Evolutionary conservation across 495 filamentous ascomycete species (phyloP).

Genomic region (Podospora pseudoanserina): DNA sequence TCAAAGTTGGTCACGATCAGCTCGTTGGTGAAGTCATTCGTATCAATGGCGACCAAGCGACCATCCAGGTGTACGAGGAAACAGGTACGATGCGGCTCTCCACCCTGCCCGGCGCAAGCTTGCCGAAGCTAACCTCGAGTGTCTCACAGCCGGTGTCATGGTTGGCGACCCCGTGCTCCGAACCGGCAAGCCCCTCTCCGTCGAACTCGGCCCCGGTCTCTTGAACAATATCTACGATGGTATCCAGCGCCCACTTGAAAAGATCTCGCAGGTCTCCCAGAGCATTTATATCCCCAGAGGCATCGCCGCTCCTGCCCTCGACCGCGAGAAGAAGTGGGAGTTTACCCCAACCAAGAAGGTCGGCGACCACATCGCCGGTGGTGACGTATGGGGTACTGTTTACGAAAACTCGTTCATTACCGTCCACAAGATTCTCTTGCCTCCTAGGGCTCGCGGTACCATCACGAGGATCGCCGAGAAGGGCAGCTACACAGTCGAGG

Average conservation of each 20-base stretch:
- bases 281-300: constrained; percentile 98
- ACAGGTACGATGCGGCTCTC: constrained; percentile 61
- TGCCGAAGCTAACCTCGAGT: constrained; percentile 11
- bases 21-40: constrained; percentile 97
- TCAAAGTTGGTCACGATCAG: constrained; percentile 81
- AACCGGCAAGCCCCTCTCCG: constrained; percentile 91
- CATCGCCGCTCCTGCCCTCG: constrained; percentile 81
- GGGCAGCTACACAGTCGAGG: constrained; percentile 89
- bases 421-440: constrained; percentile 94
- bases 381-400: constrained; percentile 89
- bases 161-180: constrained; percentile 90
- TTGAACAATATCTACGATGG: constrained; percentile 99
- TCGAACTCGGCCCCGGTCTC: constrained; percentile 93
- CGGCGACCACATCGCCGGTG: constrained; percentile 93
- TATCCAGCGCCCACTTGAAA: constrained; percentile 89
- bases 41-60: constrained; percentile 90
- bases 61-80: constrained; percentile 98
- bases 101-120: background rate
- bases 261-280: constrained; percentile 69
- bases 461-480: constrained; percentile 86
- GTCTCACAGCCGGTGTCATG: constrained; percentile 73
- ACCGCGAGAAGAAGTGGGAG: constrained; percentile 89
- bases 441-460: constrained; percentile 82
- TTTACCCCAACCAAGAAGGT: constrained; percentile 89
- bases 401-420: constrained; percentile 94